A percentile compares a stretch with the other conserved stretches of the same genome.
Evolutionary conservation across 2,329 filamentous ascomycete species (phyloP).

Genomic region (Aspergillus ibericus): DNA sequence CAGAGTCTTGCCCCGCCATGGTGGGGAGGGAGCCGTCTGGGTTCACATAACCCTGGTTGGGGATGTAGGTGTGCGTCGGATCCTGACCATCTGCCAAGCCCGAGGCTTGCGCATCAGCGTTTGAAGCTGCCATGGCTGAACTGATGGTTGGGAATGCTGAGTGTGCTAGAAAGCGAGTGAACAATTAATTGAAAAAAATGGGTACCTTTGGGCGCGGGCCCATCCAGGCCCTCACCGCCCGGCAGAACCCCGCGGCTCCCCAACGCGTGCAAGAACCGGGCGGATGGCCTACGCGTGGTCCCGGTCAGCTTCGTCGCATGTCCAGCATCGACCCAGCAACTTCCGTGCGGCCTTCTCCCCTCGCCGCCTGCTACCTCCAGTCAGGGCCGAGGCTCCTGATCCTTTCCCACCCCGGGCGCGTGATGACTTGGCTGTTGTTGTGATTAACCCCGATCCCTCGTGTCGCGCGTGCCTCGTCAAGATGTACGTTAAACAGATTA

Average conservation of each 20-base stretch:
- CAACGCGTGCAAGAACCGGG: conserved; percentile 17
- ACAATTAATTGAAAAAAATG: conserved; percentile 19
- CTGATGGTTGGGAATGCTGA: not conserved
- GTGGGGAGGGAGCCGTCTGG: conserved; percentile 35
- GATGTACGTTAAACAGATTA: conserved; percentile 99
- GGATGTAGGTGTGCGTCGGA: conserved; percentile 51
- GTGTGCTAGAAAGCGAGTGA: not conserved
- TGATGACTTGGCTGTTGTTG: conserved; percentile 31
- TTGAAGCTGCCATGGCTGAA: conserved; percentile 27
- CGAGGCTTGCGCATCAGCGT: conserved; percentile 17
- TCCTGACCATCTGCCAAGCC: conserved; percentile 46
- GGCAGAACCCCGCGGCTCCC: conserved; percentile 39
- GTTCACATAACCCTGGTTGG: conserved; percentile 51
- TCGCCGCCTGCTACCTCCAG: not conserved
- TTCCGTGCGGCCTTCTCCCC: conserved; percentile 1
- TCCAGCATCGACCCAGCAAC: conserved; percentile 11
- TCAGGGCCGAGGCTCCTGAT: conserved; percentile 2
- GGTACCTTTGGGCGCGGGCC: conserved; percentile 2
- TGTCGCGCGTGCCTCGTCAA: conserved; percentile 38
- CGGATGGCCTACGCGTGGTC: conserved; percentile 25
- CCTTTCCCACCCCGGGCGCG: conserved; percentile 20
- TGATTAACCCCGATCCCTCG: conserved; percentile 24
- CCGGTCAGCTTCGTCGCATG: conserved; percentile 12
- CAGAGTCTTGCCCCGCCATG: conserved; percentile 33
- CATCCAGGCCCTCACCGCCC: conserved; percentile 28